phyloP scores from a whole-genome alignment of 2,329 filamentous ascomycete genomes.

The Gyromitra esculenta region DNA sequence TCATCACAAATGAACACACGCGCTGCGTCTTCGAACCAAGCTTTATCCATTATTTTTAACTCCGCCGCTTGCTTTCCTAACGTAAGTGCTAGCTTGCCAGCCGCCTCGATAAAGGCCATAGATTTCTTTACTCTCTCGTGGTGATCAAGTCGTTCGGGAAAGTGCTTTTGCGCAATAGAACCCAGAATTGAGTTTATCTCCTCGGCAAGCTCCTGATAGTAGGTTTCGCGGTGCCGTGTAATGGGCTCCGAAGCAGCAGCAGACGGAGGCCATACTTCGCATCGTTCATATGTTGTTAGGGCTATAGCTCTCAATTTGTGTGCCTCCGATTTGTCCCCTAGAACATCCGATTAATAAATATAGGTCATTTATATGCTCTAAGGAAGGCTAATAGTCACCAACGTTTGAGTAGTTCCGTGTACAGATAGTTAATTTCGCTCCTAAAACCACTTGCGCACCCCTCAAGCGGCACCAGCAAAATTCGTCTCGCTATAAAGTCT shows the following conservation, averaged over 20 bases:
- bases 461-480: constrained; percentile 7
- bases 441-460: background rate
- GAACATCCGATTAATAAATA: background rate
- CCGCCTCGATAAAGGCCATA: constrained; percentile 16
- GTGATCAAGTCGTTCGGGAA: constrained; percentile 6
- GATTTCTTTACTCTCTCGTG: background rate
- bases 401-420: constrained; percentile 25
- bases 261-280: background rate
- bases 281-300: constrained; percentile 15
- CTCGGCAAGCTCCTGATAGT: background rate
- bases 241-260: background rate
- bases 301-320: constrained; percentile 28
- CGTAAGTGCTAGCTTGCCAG: constrained; percentile 1
- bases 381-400: background rate
- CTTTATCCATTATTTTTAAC: constrained; percentile 31
- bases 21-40: constrained; percentile 7
- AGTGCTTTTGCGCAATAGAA: constrained; percentile 24
- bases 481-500: constrained; percentile 15
- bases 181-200: constrained; percentile 17
- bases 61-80: constrained; percentile 31
- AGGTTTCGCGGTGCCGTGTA: background rate
- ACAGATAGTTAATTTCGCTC: background rate
- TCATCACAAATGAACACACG: background rate
- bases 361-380: background rate
- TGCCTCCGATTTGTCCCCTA: constrained; percentile 23